phyloP scores from a whole-genome alignment of 1,139 yeast species.

The Debaryomycetaceae sp. region DNA sequence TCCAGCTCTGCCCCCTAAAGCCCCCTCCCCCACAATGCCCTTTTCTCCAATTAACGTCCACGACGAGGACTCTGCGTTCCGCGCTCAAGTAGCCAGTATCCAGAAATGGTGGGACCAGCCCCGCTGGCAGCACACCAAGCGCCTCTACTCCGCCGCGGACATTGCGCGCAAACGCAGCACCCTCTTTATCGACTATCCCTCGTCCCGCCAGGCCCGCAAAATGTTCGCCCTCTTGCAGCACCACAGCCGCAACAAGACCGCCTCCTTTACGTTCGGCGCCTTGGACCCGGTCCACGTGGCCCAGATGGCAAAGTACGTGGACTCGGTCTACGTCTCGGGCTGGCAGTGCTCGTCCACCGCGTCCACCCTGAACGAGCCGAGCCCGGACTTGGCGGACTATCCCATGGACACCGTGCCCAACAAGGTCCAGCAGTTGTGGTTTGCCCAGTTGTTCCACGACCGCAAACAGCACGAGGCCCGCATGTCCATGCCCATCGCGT shows the following conservation, averaged over 20 bases:
- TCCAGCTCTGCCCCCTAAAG: too few species aligned
- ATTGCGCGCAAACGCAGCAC: slow-evolving; percentile 86
- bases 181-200: slow-evolving; percentile 57
- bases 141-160: slow-evolving; percentile 83
- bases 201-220: slow-evolving; percentile 76
- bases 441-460: slow-evolving; percentile 95
- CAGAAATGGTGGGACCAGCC: slow-evolving; percentile 88
- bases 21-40: slow-evolving; percentile 29
- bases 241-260: slow-evolving; percentile 66
- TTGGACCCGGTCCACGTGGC: slow-evolving; percentile 93
- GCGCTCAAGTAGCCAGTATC: slow-evolving; percentile 61
- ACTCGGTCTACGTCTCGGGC: slow-evolving; percentile 88
- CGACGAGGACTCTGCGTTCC: slow-evolving; percentile 55
- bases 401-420: slow-evolving; percentile 98
- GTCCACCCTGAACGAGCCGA: slow-evolving; percentile 93
- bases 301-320: slow-evolving; percentile 93
- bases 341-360: slow-evolving; percentile 99
- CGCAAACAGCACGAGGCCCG: slow-evolving; percentile 91
- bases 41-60: slow-evolving; percentile 45
- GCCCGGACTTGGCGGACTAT: slow-evolving; percentile 97
- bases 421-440: slow-evolving; percentile 94
- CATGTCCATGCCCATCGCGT: slow-evolving; percentile 42
- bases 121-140: slow-evolving; percentile 81
- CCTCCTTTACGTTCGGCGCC: slow-evolving; percentile 90
- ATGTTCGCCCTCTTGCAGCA: slow-evolving; percentile 57